Percentiles rank a stretch among this genome's conserved stretches.
These are phyloP conservation scores for Aspergillus bridgeri DNA, from an alignment of 495 filamentous ascomycete genomes.

Conservation along the genomic window DNA sequence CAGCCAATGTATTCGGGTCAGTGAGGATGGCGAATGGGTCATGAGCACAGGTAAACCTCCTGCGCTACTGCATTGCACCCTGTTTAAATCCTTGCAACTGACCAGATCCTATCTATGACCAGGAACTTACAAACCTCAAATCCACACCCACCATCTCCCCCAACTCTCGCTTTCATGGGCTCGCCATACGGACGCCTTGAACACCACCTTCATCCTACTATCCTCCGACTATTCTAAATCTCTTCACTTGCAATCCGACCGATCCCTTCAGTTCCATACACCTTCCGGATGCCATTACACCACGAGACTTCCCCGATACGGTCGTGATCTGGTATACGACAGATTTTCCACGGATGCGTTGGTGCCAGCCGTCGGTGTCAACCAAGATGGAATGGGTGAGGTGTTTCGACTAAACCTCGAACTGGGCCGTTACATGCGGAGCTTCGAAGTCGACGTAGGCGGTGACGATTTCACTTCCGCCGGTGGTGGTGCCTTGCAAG, in stretches of 20 bases:
- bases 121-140: constrained; percentile 93
- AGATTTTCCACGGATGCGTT: constrained; percentile 82
- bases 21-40: constrained; percentile 96
- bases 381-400: constrained; percentile 78
- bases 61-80: too few relatives aligned
- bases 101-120: constrained; percentile 7
- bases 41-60: constrained; percentile 81
- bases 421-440: constrained; percentile 82
- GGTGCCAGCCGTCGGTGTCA: constrained; percentile 82
- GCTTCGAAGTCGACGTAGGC: constrained; percentile 78
- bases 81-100: constrained; percentile 9
- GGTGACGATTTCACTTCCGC: constrained; percentile 67
- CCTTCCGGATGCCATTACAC: constrained; percentile 83
- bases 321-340: constrained; percentile 83
- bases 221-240: constrained; percentile 94
- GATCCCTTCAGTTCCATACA: constrained; percentile 92
- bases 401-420: constrained; percentile 93
- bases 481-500: constrained; percentile 69
- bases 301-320: constrained; percentile 85
- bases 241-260: constrained; percentile 86
- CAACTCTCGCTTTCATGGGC: constrained; percentile 90
- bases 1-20: constrained; percentile 85
- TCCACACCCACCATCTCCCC: constrained; percentile 90
- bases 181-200: constrained; percentile 89
- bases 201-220: constrained; percentile 88